These are phyloP conservation scores for Xylogone sp. DNA, from an alignment of 2,329 filamentous ascomycete species.

Conservation along the genomic window DNA sequence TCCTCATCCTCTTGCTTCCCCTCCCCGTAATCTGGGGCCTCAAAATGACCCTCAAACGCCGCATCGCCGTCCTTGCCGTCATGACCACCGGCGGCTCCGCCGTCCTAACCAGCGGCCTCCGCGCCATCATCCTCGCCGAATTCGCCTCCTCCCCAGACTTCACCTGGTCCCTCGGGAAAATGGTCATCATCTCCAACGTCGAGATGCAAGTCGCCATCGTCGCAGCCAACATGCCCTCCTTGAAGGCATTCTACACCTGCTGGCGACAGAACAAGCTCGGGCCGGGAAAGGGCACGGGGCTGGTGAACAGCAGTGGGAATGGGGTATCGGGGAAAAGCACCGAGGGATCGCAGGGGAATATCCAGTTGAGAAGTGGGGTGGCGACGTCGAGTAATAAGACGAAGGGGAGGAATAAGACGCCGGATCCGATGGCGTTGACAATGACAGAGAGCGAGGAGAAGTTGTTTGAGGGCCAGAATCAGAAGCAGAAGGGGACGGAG, in stretches of 20 bases:
- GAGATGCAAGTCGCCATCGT: slow-evolving; percentile 30
- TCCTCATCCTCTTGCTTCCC: slow-evolving; percentile 25
- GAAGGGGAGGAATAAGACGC: neutral
- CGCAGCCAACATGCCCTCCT: slow-evolving; percentile 27
- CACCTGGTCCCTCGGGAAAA: slow-evolving; percentile 27
- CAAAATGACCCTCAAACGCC: slow-evolving; percentile 33
- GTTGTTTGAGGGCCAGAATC: neutral
- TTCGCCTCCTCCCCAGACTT: slow-evolving; percentile 23
- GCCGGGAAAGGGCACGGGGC: neutral
- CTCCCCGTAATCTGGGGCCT: slow-evolving; percentile 39
- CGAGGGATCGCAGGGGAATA: neutral
- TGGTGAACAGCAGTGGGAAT: neutral
- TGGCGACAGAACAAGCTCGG: neutral
- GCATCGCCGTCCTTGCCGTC: slow-evolving; percentile 18
- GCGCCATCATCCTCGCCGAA: slow-evolving; percentile 9
- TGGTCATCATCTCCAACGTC: slow-evolving; percentile 28
- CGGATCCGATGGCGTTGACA: neutral
- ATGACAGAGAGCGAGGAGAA: neutral
- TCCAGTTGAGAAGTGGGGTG: neutral
- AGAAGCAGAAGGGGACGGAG: neutral
- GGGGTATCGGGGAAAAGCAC: neutral
- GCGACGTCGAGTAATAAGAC: neutral
- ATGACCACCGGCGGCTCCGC: slow-evolving; percentile 27
- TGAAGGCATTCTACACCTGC: slow-evolving; percentile 21
- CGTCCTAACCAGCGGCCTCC: slow-evolving; percentile 16